Evolutionary conservation across 257 asterid species (phyloP).

Genomic region (Solanum bulbocastanum): DNA sequence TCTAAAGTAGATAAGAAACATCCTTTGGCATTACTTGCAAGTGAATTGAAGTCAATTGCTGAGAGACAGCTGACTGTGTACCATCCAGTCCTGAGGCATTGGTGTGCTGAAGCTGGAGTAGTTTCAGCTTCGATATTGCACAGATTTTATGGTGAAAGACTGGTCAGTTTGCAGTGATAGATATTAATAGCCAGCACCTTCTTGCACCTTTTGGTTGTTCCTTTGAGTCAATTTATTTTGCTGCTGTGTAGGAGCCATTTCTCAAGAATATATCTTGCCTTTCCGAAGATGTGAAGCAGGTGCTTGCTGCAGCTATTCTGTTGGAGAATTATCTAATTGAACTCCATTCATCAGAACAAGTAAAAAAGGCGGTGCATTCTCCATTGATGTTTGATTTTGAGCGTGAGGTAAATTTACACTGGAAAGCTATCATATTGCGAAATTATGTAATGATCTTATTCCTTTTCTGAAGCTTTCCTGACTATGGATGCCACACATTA

Average conservation of each 20-base stretch:
- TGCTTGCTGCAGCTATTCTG: conserved; percentile 80
- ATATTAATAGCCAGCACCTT: background rate
- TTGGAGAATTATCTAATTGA: conserved; percentile 58
- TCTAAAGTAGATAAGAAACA: conserved; percentile 35
- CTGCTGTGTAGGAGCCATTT: conserved; percentile 55
- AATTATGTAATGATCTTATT: background rate
- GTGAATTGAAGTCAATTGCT: conserved; percentile 55
- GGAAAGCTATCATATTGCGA: conserved; percentile 25
- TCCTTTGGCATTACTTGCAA: conserved; percentile 74
- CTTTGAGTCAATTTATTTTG: conserved; percentile 12
- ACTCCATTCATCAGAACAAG: conserved; percentile 46
- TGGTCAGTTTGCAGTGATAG: conserved; percentile 40
- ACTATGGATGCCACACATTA: background rate
- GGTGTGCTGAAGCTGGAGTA: conserved; percentile 65
- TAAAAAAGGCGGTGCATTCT: conserved; percentile 22
- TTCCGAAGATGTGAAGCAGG: conserved; percentile 62
- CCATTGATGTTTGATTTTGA: conserved; percentile 35
- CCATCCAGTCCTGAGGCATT: conserved; percentile 54
- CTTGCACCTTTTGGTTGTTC: background rate
- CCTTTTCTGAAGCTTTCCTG: background rate
- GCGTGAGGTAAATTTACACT: background rate
- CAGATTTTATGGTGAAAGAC: conserved; percentile 72
- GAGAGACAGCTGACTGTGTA: conserved; percentile 55
- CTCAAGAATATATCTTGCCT: conserved; percentile 53
- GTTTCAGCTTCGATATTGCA: conserved; percentile 59